Evolutionary conservation across 2,329 filamentous ascomycete genomes (phyloP).

Genomic region (Penicillium sclerotigenum): DNA sequence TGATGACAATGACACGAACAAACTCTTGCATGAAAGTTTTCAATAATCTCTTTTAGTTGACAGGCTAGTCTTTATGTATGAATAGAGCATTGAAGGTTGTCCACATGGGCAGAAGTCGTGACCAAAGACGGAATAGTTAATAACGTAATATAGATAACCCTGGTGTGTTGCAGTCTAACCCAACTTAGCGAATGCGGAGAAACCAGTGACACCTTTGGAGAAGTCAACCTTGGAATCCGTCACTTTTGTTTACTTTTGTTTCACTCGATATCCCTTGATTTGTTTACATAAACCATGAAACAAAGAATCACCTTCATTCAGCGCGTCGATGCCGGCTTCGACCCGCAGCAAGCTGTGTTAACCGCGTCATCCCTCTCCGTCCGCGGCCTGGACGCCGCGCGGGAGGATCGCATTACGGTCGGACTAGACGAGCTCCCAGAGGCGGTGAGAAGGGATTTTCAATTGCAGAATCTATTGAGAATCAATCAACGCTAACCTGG

Average conservation of each 20-base stretch:
- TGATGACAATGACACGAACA: conserved; percentile 19
- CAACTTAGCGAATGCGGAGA: conserved; percentile 23
- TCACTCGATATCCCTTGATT: not conserved
- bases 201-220: conserved; percentile 13
- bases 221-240: conserved; percentile 4
- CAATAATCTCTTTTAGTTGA: not conserved
- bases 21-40: not conserved
- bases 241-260: not conserved
- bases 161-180: conserved; percentile 15
- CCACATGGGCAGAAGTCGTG: not conserved
- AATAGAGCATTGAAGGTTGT: not conserved
- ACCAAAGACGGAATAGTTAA: no score
- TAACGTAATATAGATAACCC: conserved; percentile 1
- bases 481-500: not conserved
- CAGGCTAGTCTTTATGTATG: not conserved
- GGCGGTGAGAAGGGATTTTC: conserved; percentile 48
- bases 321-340: conserved; percentile 60
- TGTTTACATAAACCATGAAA: conserved; percentile 33
- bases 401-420: conserved; percentile 77
- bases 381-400: conserved; percentile 61
- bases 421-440: conserved; percentile 68
- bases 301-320: conserved; percentile 70
- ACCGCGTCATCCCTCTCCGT: conserved; percentile 55
- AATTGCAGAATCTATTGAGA: not conserved
- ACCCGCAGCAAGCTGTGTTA: conserved; percentile 62